These are phyloP conservation scores for Ceratocystis variospora DNA, from an alignment of 2,329 filamentous ascomycete genomes.

Conservation along the genomic window DNA sequence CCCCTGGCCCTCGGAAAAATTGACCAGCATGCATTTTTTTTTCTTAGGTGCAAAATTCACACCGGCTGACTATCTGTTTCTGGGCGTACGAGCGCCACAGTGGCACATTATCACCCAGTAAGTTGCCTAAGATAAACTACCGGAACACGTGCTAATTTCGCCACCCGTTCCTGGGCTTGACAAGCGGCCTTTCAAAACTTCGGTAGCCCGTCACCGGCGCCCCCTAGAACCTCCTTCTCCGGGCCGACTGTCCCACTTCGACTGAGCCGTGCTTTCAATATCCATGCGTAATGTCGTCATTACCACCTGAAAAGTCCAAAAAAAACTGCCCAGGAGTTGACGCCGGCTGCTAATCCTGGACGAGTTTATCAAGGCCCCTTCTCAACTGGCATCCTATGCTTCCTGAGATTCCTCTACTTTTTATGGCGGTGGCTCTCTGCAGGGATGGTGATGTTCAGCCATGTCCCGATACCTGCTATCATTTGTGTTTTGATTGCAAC, in stretches of 20 bases:
- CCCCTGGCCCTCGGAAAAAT: conserved; percentile 13
- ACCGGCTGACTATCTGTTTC: neutral
- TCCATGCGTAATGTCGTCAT: conserved; percentile 18
- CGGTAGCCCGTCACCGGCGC: conserved; percentile 18
- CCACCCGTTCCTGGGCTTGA: conserved; percentile 17
- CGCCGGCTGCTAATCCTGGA: conserved; percentile 14
- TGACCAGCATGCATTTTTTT: conserved; percentile 8
- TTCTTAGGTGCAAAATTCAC: conserved; percentile 10
- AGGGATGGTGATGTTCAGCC: conserved; percentile 12
- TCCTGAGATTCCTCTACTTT: too few relatives aligned
- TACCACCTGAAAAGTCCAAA: conserved; percentile 8
- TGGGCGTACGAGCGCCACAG: conserved; percentile 13
- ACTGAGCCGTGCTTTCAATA: conserved; percentile 17
- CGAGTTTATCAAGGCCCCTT: conserved; percentile 12
- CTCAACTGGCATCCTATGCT: neutral
- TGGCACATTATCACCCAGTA: conserved; percentile 13
- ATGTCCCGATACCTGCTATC: too few relatives aligned
- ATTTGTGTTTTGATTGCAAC: conserved; percentile 8
- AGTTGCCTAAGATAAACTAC: neutral
- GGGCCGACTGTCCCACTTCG: conserved; percentile 19
- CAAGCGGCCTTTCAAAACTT: conserved; percentile 11
- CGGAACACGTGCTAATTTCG: conserved; percentile 12
- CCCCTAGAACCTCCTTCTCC: conserved; percentile 14
- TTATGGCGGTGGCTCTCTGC: too few relatives aligned
- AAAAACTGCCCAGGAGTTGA: conserved; percentile 10